A percentile compares a stretch with the other conserved stretches of the same genome.
phyloP scores from a whole-genome alignment of 202 grass and related monocot species.

The Setaria viridis region DNA sequence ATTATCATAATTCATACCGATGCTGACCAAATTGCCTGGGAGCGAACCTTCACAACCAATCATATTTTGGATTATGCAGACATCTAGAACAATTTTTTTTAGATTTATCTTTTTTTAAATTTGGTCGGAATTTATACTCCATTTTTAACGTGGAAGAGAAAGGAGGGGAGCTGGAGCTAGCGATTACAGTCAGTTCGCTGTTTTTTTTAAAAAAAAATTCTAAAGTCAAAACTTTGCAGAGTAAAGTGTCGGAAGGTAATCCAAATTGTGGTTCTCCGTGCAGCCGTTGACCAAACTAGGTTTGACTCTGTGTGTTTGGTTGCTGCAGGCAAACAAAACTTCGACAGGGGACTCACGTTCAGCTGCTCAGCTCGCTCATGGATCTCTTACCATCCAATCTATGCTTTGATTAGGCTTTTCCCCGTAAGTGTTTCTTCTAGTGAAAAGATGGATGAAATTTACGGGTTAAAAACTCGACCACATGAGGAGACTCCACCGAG shows the following conservation, averaged over 20 bases:
- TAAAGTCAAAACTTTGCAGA: constrained; percentile 20
- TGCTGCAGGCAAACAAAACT: neutral
- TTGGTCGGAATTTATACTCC: neutral
- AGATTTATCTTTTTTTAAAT: neutral
- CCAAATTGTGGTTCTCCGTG: constrained; percentile 7
- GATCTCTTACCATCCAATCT: neutral
- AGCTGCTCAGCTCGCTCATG: neutral
- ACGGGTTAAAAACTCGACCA: no score
- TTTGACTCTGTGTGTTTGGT: neutral
- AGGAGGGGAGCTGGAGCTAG: neutral
- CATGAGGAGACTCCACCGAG: no score
- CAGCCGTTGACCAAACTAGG: constrained; percentile 26
- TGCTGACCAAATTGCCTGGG: neutral
- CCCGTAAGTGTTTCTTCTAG: no score
- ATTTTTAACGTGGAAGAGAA: neutral
- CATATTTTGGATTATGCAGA: constrained; percentile 10
- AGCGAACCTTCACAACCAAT: neutral
- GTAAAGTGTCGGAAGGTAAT: constrained; percentile 31
- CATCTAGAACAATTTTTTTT: neutral
- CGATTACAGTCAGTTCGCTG: neutral
- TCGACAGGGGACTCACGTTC: neutral
- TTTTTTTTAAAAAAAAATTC: neutral
- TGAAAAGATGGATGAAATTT: no score
- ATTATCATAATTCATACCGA: constrained; percentile 20
- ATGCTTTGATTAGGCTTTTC: no score